phyloP scores from a whole-genome alignment of 2,329 filamentous ascomycete species.

The Rutstroemia sp. region DNA sequence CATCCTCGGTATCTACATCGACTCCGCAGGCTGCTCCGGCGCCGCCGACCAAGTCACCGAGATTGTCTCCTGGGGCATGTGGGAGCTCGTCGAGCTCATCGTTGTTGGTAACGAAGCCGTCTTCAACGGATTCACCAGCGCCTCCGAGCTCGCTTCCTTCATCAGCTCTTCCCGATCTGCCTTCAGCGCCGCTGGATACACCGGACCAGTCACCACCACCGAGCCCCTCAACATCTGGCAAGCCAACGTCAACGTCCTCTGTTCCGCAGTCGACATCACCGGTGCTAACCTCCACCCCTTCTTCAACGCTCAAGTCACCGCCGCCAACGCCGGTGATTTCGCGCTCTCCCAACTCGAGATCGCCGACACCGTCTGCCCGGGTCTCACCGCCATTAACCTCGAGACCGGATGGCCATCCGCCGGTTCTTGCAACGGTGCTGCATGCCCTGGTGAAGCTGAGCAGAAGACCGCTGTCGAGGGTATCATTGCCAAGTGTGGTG shows the following conservation, averaged over 20 bases:
- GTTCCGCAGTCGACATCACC: conserved; percentile 67
- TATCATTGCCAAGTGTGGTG: conserved; percentile 59
- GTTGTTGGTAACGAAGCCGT: conserved; percentile 89
- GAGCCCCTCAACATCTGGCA: conserved; percentile 79
- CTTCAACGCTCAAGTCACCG: conserved; percentile 69
- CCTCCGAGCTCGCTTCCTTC: conserved; percentile 59
- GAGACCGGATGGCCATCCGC: conserved; percentile 84
- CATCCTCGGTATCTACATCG: conserved; percentile 85
- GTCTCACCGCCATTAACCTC: conserved; percentile 69
- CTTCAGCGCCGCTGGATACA: conserved; percentile 61
- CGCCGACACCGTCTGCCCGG: conserved; percentile 61
- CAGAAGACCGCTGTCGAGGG: conserved; percentile 66
- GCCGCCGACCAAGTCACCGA: conserved; percentile 61
- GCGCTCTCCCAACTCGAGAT: conserved; percentile 65
- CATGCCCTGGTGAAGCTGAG: conserved; percentile 57
- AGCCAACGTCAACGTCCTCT: conserved; percentile 53
- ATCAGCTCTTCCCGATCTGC: conserved; percentile 58
- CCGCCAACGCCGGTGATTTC: conserved; percentile 66
- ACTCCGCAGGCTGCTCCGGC: conserved; percentile 49
- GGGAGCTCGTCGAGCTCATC: conserved; percentile 68
- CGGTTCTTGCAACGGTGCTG: conserved; percentile 64
- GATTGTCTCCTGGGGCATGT: conserved; percentile 66
- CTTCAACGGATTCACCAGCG: conserved; percentile 62
- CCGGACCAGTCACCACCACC: conserved; percentile 70
- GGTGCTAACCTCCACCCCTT: conserved; percentile 88